A percentile compares a stretch with the other conserved stretches of the same genome.
phyloP scores from a whole-genome alignment of 2,329 filamentous ascomycete genomes.

The Pseudomassariella vexata region DNA sequence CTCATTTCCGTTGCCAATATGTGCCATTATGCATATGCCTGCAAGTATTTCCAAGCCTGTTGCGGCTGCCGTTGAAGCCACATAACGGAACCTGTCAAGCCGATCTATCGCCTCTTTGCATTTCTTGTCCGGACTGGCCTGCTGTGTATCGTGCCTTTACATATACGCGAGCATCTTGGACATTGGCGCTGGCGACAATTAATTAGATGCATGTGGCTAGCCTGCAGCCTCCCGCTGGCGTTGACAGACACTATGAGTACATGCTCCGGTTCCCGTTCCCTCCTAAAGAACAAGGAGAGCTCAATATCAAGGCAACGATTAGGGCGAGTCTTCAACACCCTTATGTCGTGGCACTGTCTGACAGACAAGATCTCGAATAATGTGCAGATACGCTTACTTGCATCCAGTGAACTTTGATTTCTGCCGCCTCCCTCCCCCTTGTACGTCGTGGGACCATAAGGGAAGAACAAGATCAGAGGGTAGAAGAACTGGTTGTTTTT shows the following conservation, averaged over 20 bases:
- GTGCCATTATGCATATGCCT: neutral
- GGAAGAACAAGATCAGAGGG: neutral
- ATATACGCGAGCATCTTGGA: no score
- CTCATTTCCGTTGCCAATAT: neutral
- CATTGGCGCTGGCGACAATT: no score
- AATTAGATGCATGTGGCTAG: no score
- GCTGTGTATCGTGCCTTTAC: no score
- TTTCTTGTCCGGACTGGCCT: no score
- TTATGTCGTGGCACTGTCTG: neutral
- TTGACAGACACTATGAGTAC: no score
- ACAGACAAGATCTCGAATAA: conserved; percentile 1
- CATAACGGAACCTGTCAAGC: no score
- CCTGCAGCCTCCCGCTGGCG: no score
- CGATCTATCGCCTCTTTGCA: no score
- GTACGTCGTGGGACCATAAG: neutral
- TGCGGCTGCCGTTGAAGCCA: no score
- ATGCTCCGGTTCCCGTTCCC: no score
- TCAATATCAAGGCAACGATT: neutral
- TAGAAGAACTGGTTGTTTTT: neutral
- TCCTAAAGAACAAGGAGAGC: no score
- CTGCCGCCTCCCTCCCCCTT: neutral
- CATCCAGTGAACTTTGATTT: neutral
- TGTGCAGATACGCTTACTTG: conserved; percentile 1
- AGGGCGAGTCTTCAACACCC: neutral
- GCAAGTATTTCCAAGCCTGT: neutral